Base-by-base conservation (phyloP, 306 rosid genomes). In the Glycyrrhiza uralensis region DNA sequence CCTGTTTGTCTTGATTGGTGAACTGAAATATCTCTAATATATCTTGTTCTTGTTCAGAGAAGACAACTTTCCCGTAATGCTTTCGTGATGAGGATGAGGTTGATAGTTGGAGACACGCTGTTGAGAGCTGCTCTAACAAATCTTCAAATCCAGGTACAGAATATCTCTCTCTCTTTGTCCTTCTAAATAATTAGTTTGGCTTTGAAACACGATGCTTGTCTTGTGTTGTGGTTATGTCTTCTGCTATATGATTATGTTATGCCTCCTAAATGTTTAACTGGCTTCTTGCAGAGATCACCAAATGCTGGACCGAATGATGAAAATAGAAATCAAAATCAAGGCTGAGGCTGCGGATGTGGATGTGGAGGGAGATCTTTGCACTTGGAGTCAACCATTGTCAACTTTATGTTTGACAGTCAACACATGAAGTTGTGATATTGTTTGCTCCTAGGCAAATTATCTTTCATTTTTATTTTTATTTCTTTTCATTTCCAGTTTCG, bases 81-180 rank as follows among this genome's bases (percentile, higher is more conserved):
- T 72, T 93, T 93, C 61, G 77, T 93, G 58, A 83, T 69, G 80
- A 81, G 73, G 83, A 66, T 93, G 89, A 89, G 96, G 79, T 68
- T 79, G 64, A 79, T 76, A 47, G 96, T 86, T 75, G 98, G 98
- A 79, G 97, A 93, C 77, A 17, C 64, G 65, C 72, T 93, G 36
- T 60, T 93, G 88, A 83, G 87, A 86, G 52, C 85, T 62, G 79
- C 92, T 13, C 79, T 93, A 72, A 62, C 81, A 1, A 76, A 50
- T 73, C 92, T 87, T 79, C 87, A 81, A 14, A 49, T 65, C 79
- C 75, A 83, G 97, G 98, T 90, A 79, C 46, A 7, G 0, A 32
- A 5, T 17, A n/a, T n/a, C n/a, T n/a, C n/a, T n/a, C n/a, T n/a
- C 2, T 61, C 15, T 19, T 2, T 26, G 56, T 24, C 4, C 17